Base-by-base conservation (phyloP, 768 basidiomycete genomes). In the Amanita phalloides region DNA sequence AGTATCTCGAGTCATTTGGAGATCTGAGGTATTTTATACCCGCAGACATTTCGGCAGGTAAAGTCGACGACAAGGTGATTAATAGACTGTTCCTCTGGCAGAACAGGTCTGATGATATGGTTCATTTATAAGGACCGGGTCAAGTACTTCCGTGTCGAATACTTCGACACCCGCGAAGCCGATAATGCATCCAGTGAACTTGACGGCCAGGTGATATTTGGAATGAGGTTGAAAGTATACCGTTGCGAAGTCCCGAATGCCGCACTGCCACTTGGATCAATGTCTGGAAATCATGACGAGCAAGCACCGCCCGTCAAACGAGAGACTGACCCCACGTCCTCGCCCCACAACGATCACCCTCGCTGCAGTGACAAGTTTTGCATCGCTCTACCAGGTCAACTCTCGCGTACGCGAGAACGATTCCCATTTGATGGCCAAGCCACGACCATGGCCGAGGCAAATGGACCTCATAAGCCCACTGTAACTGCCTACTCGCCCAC, bases 81-180 rank as follows among this genome's bases (percentile, higher is more conserved):
- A 17, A 38, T 42, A n/a, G 13, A 25, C 17, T 36, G 7, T 23
- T 37, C 26, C 37, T 25, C 42, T 20, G 51, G 28, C 30, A 52
- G 10, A 33, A 5, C 46, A 41, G 11, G 14, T 30, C 53, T 5
- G 42, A 28, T 26, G 11, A 23, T 23, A 30, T 49, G 14, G 33
- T 41, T 36, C 44, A 13, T 4, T 13, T 20, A 9, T 48, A 55
- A 67, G 62, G 45, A 53, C 9, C 38, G 52, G 6, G 54, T 56
- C 6, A 61, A 58, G 64, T 64, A 73, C 26, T 87, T 80, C 63
- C 66, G 65, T 37, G 76, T 82, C 48, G 85, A 88, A 56, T 91
- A 77, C 61, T 84, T 74, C 60, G 86, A 90, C 59, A 70, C 78
- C 25, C 73, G 84, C 23, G 73, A 75, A 36, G 79, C 84, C 5